phyloP scores from a whole-genome alignment of 1,284 basidiomycete species.

The Ceratobasidium sp. region DNA sequence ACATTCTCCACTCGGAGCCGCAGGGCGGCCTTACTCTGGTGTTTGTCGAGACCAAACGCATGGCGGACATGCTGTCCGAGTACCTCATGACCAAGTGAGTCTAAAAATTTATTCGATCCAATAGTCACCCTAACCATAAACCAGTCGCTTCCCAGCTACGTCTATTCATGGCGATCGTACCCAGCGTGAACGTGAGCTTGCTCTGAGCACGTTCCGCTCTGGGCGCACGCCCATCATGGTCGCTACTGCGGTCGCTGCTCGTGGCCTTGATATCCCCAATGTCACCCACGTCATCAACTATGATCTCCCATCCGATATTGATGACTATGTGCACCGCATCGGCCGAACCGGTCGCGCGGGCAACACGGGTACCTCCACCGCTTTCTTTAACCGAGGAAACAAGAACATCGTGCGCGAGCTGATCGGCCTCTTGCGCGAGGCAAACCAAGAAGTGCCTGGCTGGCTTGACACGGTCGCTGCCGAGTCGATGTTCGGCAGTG shows the following conservation, averaged over 20 bases:
- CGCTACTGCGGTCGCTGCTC: conserved; percentile 97
- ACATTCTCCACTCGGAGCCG: conserved; percentile 84
- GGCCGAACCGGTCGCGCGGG: conserved; percentile 99
- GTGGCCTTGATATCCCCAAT: conserved; percentile 99
- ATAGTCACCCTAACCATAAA: not conserved
- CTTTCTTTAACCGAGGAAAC: conserved; percentile 94
- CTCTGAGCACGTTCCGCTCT: conserved; percentile 94
- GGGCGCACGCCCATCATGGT: conserved; percentile 97
- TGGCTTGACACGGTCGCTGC: conserved; percentile 92
- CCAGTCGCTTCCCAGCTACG: conserved; percentile 85
- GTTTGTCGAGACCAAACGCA: conserved; percentile 99
- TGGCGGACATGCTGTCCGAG: conserved; percentile 98
- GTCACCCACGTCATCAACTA: conserved; percentile 99
- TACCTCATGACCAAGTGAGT: conserved; percentile 80
- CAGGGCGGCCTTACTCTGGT: conserved; percentile 89
- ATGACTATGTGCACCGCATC: conserved; percentile 98
- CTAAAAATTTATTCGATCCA: not conserved
- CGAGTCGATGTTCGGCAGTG: conserved; percentile 81
- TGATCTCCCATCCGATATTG: conserved; percentile 98
- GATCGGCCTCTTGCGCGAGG: conserved; percentile 93
- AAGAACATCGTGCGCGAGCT: conserved; percentile 93
- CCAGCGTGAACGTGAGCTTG: conserved; percentile 97
- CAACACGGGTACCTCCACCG: conserved; percentile 96
- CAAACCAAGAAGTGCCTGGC: conserved; percentile 94
- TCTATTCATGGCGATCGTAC: conserved; percentile 99